Conservation (phyloP, 495 filamentous ascomycete genomes). For the Aspergillus funiculosus region DNA sequence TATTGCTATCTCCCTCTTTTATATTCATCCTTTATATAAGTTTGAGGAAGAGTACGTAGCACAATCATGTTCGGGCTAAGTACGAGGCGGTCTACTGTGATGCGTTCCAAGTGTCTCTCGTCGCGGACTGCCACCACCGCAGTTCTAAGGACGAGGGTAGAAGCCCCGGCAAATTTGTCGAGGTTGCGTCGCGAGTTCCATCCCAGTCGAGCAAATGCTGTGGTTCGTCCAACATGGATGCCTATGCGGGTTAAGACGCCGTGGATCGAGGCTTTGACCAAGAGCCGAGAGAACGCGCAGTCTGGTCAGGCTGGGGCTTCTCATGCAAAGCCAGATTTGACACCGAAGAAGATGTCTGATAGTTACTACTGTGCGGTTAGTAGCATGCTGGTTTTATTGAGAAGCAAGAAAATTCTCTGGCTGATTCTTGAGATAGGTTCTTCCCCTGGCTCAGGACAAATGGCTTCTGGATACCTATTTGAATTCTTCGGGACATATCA, state of each 20-base stretch:
- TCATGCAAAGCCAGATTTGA: conserved; percentile 43
- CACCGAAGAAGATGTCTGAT: conserved; percentile 60
- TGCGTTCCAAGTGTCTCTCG: conserved; percentile 13
- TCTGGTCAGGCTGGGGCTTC: conserved; percentile 24
- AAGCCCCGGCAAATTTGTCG: neutral
- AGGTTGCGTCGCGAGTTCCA: conserved; percentile 24
- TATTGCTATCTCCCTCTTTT: neutral
- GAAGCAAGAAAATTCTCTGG: neutral
- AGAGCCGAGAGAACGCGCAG: conserved; percentile 42
- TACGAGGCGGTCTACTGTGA: conserved; percentile 17
- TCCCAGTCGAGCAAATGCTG: conserved; percentile 24
- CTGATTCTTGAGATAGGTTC: conserved; percentile 40
- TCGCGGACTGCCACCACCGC: neutral
- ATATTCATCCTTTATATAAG: neutral
- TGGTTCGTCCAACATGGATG: conserved; percentile 36
- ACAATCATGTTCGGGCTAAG: conserved; percentile 17
- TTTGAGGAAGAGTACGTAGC: neutral
- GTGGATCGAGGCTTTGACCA: conserved; percentile 62
- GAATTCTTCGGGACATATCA: conserved; percentile 60
- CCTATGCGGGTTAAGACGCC: conserved; percentile 58
- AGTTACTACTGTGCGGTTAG: conserved; percentile 58
- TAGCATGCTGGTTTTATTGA: conserved; percentile 1
- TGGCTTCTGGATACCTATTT: conserved; percentile 67
- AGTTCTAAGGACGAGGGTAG: conserved; percentile 4
- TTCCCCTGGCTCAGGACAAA: conserved; percentile 62